A percentile compares a stretch with the other conserved stretches of the same genome.
Evolutionary conservation across 208 protist species (phyloP).

Genomic region (Endotrypanum monterogeii): DNA sequence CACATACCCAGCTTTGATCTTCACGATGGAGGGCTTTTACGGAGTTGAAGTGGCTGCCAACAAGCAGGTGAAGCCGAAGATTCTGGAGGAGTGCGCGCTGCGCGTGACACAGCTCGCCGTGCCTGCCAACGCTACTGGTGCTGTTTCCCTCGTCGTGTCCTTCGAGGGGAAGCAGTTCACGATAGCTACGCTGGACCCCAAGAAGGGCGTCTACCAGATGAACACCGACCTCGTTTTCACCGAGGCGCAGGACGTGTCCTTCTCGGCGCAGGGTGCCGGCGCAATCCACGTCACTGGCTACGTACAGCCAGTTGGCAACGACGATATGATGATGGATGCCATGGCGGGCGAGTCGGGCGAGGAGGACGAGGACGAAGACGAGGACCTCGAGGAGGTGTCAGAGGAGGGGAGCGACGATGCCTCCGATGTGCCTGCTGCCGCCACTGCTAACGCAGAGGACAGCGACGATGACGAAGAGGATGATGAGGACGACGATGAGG

Average conservation of each 20-base stretch:
- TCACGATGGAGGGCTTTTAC: constrained; percentile 89
- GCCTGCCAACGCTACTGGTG: constrained; percentile 72
- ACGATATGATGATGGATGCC: constrained; percentile 58
- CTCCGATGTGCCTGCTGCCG: not conserved
- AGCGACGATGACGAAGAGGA: constrained; percentile 28
- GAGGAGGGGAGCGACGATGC: constrained; percentile 40
- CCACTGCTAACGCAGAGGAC: constrained; percentile 25
- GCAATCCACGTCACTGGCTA: constrained; percentile 86
- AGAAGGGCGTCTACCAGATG: constrained; percentile 81
- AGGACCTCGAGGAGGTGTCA: constrained; percentile 40
- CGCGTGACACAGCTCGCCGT: constrained; percentile 89
- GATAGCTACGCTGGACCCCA: constrained; percentile 86
- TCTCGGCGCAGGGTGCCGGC: constrained; percentile 73
- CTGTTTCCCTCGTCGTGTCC: constrained; percentile 73
- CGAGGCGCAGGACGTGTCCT: constrained; percentile 72
- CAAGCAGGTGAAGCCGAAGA: constrained; percentile 85
- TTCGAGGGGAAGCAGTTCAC: constrained; percentile 91
- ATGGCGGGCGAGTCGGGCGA: constrained; percentile 32
- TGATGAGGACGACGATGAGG: constrained; percentile 27
- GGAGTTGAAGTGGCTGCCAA: constrained; percentile 70
- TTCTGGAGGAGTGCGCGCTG: constrained; percentile 80
- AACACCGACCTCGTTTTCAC: constrained; percentile 88
- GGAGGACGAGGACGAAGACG: constrained; percentile 45
- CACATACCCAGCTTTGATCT: not conserved
- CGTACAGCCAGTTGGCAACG: constrained; percentile 80